These are phyloP conservation scores for Sporothrix dimorphospora DNA, from an alignment of 2,329 filamentous ascomycete genomes.

Conservation along the genomic window DNA sequence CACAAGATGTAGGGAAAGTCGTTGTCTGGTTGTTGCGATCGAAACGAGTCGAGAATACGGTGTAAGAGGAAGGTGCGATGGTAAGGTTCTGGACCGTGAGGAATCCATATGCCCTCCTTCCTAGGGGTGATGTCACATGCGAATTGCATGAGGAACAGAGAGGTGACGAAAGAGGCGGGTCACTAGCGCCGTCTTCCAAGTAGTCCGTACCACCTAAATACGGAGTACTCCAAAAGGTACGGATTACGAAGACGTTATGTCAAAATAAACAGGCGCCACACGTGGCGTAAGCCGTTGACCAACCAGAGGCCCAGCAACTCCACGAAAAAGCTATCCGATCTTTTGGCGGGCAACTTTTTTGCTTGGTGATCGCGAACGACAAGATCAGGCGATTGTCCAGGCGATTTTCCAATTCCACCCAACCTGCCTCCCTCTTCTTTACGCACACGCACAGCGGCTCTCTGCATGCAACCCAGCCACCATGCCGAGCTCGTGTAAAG, in stretches of 20 bases:
- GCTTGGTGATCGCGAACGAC: conserved; percentile 14
- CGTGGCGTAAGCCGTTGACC: conserved; percentile 1
- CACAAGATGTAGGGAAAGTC: not conserved
- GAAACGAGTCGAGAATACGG: not conserved
- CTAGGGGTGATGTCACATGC: conserved; percentile 22
- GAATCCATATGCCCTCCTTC: not conserved
- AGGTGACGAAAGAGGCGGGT: not conserved
- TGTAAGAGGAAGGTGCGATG: not conserved
- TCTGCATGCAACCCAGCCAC: not conserved
- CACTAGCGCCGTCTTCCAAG: conserved; percentile 8
- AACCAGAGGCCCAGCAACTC: not conserved
- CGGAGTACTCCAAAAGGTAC: not conserved
- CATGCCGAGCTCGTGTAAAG: conserved; percentile 94
- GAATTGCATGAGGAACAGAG: not conserved
- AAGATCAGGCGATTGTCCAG: conserved; percentile 20
- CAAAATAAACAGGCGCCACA: conserved; percentile 2
- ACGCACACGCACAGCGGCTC: not conserved
- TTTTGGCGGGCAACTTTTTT: conserved; percentile 3
- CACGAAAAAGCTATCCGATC: not conserved
- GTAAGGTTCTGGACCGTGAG: not conserved
- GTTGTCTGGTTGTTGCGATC: not conserved
- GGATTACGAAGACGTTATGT: not conserved
- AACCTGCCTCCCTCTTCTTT: not conserved
- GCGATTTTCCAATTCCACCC: conserved; percentile 14
- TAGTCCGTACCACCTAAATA: no score